Conservation (phyloP, 805 yeast genomes). For the Sungouiella thailandica region DNA sequence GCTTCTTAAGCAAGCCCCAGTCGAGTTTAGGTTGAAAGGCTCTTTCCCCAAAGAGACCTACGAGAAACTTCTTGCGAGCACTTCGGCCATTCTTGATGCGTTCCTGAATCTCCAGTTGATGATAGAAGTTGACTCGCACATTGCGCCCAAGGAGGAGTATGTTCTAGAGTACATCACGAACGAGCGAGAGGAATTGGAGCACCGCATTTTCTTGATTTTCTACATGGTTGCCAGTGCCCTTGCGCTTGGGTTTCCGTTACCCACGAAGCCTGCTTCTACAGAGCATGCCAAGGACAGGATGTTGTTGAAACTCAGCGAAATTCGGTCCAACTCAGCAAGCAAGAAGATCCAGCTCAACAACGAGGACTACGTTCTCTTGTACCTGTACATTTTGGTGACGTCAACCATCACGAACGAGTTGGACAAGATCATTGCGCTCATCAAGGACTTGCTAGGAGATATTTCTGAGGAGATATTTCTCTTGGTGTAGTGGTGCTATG, state of each 20-base stretch:
- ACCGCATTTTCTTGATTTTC: conserved; percentile 67
- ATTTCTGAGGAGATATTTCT: conserved; percentile 60
- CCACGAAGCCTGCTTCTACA: conserved; percentile 71
- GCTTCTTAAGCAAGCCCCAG: conserved; percentile 64
- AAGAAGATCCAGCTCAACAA: conserved; percentile 40
- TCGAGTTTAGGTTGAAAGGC: conserved; percentile 72
- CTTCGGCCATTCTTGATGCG: conserved; percentile 66
- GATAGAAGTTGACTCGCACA: conserved; percentile 55
- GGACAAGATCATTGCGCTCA: conserved; percentile 47
- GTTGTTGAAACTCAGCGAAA: conserved; percentile 58
- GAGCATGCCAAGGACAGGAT: conserved; percentile 69
- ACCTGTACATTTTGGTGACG: conserved; percentile 70
- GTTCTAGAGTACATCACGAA: conserved; percentile 50
- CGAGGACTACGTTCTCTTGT: conserved; percentile 73
- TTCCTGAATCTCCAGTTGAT: conserved; percentile 69
- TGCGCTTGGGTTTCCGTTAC: conserved; percentile 71
- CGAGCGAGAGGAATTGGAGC: conserved; percentile 67
- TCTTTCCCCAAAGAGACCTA: conserved; percentile 56
- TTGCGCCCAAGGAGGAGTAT: conserved; percentile 48
- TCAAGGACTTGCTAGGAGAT: conserved; percentile 60
- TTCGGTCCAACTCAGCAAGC: conserved; percentile 30
- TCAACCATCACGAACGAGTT: conserved; percentile 62
- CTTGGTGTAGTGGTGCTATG: conserved; percentile 30
- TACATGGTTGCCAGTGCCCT: conserved; percentile 77
- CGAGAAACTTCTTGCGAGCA: conserved; percentile 44